Evolutionary conservation across 306 rosid species (phyloP), one percentile per base, ranked within the genome.

Genomic region (Parietaria judaica): DNA sequence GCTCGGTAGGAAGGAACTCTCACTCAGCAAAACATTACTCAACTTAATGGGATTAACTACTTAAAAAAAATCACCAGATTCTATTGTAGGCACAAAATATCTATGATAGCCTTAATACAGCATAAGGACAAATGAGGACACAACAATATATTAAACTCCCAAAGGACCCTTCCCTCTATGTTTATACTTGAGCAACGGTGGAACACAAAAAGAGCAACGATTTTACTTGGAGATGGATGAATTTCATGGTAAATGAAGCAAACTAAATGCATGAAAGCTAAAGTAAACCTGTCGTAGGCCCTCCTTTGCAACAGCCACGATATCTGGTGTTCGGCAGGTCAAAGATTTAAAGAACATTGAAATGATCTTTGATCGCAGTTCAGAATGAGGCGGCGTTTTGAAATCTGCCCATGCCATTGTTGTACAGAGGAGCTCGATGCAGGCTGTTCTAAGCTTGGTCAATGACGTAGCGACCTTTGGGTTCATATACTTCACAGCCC

Each of bases 341-440:
- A 94, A 68, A 54, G 97, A 94, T 79, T 94, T 94, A 52, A 94
- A 94, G 80, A 94, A 94, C 97, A 94, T 94, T 56, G 99, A 79
- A 78, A 88, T 88, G 67, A 94, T 88, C 86, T 94, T 94, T 72
- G 99, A 74, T 44, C 97, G 95, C 83, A 94, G 67, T 13, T 94
- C 99, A 70, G 99, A 67, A 78, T 94, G 95, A 76, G 78, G 83
- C 37, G 94, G 89, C 63, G 99, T 84, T 79, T 80, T 86, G 70
- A 94, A 94, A 70, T 94, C 99, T 71, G 97, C 87, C 99, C 99
- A 94, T 23, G 99, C 95, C 97, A 94, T 94, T 13, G 99, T 83
- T 36, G 99, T 94, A 72, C 99, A 94, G 49, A 94, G 88, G 64
- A 94, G 75, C 80, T 94, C 99, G 60, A 94, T 94, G 84, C 99